phyloP scores from a whole-genome alignment of 345 rosid genomes.

The Eucalyptus curtisii region DNA sequence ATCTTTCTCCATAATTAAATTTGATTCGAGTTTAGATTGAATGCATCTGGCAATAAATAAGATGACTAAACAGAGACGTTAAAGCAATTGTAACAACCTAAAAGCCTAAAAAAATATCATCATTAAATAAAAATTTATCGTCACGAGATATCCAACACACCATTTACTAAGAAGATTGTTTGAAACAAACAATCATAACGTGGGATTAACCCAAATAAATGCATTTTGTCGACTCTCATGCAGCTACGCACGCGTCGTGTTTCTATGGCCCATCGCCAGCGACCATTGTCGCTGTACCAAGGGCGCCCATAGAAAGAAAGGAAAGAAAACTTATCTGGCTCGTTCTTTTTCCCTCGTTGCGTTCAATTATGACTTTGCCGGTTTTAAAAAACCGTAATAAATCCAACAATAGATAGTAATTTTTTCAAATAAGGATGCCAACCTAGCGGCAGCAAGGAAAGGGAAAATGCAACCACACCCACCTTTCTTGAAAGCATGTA shows the following conservation, averaged over 20 bases:
- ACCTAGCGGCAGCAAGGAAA: background rate
- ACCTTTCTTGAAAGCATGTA: background rate
- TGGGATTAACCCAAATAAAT: background rate
- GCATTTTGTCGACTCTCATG: background rate
- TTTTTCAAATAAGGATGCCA: background rate
- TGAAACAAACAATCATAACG: background rate
- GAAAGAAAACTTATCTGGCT: no score
- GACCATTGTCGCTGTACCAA: background rate
- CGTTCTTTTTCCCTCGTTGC: fast-evolving
- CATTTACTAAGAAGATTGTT: background rate
- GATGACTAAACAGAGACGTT: background rate
- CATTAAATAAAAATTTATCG: background rate
- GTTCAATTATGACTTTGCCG: background rate
- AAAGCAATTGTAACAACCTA: background rate
- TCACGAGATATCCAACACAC: background rate
- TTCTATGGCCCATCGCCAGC: fast-evolving
- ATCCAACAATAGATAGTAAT: background rate
- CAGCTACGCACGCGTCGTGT: fast-evolving
- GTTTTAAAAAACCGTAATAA: background rate
- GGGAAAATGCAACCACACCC: background rate
- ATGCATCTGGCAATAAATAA: background rate
- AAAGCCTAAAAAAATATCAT: background rate
- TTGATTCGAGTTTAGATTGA: background rate
- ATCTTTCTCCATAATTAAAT: background rate
- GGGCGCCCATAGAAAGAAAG: background rate